Conservation (phyloP, 106 monocot genomes). For the Amphibolis antarctica region DNA sequence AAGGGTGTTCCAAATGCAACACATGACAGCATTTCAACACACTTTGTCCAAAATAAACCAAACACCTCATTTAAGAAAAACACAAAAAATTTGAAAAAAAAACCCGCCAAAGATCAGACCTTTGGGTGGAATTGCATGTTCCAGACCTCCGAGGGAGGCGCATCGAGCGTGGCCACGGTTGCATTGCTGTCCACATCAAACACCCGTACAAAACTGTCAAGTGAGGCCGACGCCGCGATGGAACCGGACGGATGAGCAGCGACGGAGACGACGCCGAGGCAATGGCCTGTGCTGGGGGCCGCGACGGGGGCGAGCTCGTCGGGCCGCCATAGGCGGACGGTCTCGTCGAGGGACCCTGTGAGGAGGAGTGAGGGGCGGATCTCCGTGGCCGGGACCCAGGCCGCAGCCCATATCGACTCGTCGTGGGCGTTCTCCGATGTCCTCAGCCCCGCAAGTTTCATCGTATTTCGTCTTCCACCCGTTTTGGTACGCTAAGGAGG, state of each 20-base stretch:
- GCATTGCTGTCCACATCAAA: constrained; percentile 63
- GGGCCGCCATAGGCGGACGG: constrained; percentile 70
- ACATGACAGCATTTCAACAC: no score
- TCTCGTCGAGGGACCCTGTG: constrained; percentile 95
- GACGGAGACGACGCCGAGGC: constrained; percentile 82
- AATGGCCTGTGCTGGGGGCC: constrained; percentile 52
- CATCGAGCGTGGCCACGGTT: constrained; percentile 70
- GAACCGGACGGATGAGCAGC: constrained; percentile 72
- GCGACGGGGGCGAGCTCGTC: constrained; percentile 56
- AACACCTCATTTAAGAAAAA: neutral
- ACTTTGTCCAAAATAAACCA: neutral
- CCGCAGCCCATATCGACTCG: constrained; percentile 85
- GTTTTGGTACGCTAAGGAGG: no score
- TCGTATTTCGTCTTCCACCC: no score
- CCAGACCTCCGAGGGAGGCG: constrained; percentile 90
- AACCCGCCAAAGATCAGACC: constrained; percentile 26
- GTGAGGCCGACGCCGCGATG: constrained; percentile 82
- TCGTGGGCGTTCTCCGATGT: constrained; percentile 83
- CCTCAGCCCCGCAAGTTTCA: constrained; percentile 90
- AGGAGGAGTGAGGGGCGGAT: constrained; percentile 62
- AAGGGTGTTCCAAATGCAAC: no score
- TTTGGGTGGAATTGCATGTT: constrained; percentile 89
- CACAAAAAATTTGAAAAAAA: neutral
- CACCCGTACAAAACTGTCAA: constrained; percentile 83
- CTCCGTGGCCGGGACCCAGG: constrained; percentile 74